phyloP scores from a whole-genome alignment of 768 basidiomycete genomes.

The Tylopilus intermedius region DNA sequence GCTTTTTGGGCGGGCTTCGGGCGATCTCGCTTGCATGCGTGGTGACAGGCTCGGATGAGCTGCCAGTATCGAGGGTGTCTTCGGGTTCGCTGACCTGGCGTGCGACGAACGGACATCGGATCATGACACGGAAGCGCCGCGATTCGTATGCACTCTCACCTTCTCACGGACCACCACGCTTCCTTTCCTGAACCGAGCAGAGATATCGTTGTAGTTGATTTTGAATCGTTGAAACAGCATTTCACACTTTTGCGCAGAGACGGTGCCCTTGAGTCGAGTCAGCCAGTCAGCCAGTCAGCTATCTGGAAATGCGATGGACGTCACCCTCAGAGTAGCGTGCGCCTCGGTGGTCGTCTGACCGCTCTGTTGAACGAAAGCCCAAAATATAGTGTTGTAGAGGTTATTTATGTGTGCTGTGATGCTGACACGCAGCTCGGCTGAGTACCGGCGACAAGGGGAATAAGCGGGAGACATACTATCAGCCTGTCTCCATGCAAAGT shows the following conservation, averaged over 20 bases:
- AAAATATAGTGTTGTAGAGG: conserved; percentile 92
- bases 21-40: not conserved
- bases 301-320: conserved; percentile 7
- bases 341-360: conserved; percentile 75
- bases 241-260: conserved; percentile 88
- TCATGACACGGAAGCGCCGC: not conserved
- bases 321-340: conserved; percentile 71
- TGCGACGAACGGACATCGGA: not conserved
- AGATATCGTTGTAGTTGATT: conserved; percentile 82
- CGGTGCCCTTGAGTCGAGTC: conserved; percentile 69
- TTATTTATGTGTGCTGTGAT: conserved; percentile 92
- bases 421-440: conserved; percentile 16
- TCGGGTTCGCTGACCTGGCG: conserved; percentile 9
- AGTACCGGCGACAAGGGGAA: not conserved
- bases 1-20: conserved; percentile 24
- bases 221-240: conserved; percentile 77
- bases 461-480: conserved; percentile 64
- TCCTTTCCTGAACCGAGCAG: conserved; percentile 75
- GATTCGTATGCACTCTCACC: conserved; percentile 26
- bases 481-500: conserved; percentile 93
- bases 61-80: not conserved
- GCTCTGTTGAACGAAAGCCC: conserved; percentile 87
- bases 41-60: not conserved
- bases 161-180: conserved; percentile 72
- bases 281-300: conserved; percentile 11